Base-by-base conservation (phyloP, 2,329 filamentous ascomycete genomes). In the Phymatotrichopsis omnivora region DNA sequence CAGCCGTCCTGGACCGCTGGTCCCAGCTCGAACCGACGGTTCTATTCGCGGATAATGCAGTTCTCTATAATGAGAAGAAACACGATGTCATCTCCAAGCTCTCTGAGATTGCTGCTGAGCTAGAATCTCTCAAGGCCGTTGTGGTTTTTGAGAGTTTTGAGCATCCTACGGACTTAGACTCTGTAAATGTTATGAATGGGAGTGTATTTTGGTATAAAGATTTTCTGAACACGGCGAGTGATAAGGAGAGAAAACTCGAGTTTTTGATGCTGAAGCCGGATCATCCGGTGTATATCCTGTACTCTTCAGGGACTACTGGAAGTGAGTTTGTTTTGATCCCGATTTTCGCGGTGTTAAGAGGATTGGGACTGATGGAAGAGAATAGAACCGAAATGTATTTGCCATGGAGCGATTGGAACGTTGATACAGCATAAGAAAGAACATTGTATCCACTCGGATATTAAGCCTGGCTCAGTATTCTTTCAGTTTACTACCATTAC, bases 401-500 rank as follows among this genome's bases (percentile, higher is more conserved):
- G 95, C 2, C 91, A 98, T 63, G 89, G 85, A 0, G 80, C 85
- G 0, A 73, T 91, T 10, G 91, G 91, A 5, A 95, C 89, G 0
- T 68, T 98, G 5, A 73, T 96, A 39, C 89, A 96, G 63, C 91
- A 96, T 68, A 96, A 96, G 66, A 98, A 98, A 62, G 91, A 96
- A 62, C 87, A 93, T 61, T 73, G 81, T 35, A 70, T 96, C 3
- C 89, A 96, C 61, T 84, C 82, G 62, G 85, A 86, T 17, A 77
- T 98, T 53, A 71, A 73, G 27, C 47, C 48, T 8, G 41, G 45
- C 6, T 53, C 50, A 22, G 52, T 57, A 12, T 59, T 59, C 32
- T 57, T 59, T 45, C 57, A 58, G 34, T 58, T 57, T 30, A 58
- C 57, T 12, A 59, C 57, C 11, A 54, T 58, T 19, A 54, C 57